phyloP scores from a whole-genome alignment of 2,329 filamentous ascomycete species.

The Sporothrix dimorphospora region DNA sequence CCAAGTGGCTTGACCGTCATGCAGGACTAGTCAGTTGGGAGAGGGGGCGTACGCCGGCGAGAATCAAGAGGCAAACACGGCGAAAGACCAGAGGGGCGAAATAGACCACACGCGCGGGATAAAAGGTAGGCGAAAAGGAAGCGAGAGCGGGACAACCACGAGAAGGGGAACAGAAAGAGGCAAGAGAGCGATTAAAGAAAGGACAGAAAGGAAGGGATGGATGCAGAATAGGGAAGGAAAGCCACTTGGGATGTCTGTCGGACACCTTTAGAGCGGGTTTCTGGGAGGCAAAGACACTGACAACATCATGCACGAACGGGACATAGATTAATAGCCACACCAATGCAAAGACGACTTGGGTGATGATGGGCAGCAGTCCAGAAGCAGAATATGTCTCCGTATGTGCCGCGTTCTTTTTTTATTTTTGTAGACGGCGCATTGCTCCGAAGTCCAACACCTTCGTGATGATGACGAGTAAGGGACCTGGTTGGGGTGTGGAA shows the following conservation, averaged over 20 bases:
- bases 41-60: not conserved
- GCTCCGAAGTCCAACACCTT: too few species aligned
- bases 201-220: not conserved
- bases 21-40: not conserved
- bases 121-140: not conserved
- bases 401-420: not conserved
- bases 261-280: not conserved
- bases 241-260: not conserved
- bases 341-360: not conserved
- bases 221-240: not conserved
- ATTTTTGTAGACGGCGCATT: too few species aligned
- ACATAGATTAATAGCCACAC: constrained; percentile 25
- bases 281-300: not conserved
- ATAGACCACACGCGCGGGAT: not conserved
- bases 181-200: not conserved
- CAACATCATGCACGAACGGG: constrained; percentile 21
- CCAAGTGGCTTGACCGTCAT: not conserved
- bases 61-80: not conserved
- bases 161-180: not conserved
- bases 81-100: not conserved
- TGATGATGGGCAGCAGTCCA: not conserved
- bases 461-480: not conserved
- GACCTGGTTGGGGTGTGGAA: not conserved
- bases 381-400: constrained; percentile 6
- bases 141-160: constrained; percentile 3